Evolutionary conservation across 441 rosid genomes (phyloP), one percentile per base, ranked within the genome.

Genomic region (Flueggea neowawraea): DNA sequence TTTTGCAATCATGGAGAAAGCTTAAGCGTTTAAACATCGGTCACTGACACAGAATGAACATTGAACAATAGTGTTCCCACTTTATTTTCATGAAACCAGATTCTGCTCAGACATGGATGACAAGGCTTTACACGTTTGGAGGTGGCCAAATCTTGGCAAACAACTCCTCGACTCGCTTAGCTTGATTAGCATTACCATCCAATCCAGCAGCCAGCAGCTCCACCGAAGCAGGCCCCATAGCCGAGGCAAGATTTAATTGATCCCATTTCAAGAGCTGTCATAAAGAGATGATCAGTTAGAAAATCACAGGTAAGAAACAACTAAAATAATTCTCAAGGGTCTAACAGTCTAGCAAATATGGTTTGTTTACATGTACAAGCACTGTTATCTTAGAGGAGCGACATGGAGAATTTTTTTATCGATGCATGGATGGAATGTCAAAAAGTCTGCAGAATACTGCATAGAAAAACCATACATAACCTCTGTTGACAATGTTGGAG

Each of bases 121-220:
- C 64, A 44, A 33, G 17, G 16, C 51, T 75, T 80, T 78, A 91
- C 58, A 89, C 94, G 69, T 94, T 91, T 49, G 96, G 99, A 53
- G 97, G 97, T 45, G 99, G 99, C 96, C 97, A 94, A 64, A 94
- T 91, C 89, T 94, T 94, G 31, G 83, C 82, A 4, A 91, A 85
- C 33, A 85, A 67, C 74, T 89, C 95, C 78, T 89, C 95, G 0
- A 85, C 88, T 16, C 92, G 89, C 73, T 71, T 89, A 0, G 85
- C 80, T 78, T 94, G 96, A 65, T 77, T 74, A 11, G 71, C 75
- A 54, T 91, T 89, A 15, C 97, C 95, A 32, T 89, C 90, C 6
- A 91, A 78, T 41, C 99, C 97, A 55, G 83, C 85, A 60, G 79
- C 77, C 64, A 91, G 85, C 47, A 91, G 97, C 71, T 91, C 96